Percentiles rank a stretch among this genome's conserved stretches.
Conservation (phyloP, 2,329 filamentous ascomycete genomes). For the Claviceps humidiphila region DNA sequence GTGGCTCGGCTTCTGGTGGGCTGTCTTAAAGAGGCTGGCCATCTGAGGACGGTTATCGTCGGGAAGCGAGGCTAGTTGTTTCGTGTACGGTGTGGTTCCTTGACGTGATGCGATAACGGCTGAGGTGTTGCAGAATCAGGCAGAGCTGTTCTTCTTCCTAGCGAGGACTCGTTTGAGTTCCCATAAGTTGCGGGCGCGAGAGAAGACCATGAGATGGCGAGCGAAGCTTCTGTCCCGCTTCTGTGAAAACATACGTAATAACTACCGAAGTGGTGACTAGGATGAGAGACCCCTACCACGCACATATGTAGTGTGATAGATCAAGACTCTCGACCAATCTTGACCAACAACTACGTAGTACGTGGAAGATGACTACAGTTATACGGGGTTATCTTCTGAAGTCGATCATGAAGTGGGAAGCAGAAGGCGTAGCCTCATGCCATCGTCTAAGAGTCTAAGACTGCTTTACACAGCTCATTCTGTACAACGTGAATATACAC, state of each 20-base stretch:
- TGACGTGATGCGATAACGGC: neutral
- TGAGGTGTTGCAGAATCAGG: neutral
- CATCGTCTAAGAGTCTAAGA: neutral
- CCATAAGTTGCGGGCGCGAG: too few relatives aligned
- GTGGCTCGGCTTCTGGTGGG: neutral
- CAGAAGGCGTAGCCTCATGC: neutral
- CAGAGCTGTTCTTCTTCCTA: neutral
- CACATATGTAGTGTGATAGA: too few relatives aligned
- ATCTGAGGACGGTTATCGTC: slow-evolving; percentile 2
- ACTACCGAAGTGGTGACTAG: too few relatives aligned
- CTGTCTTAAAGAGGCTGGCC: neutral
- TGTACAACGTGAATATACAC: neutral
- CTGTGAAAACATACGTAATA: too few relatives aligned
- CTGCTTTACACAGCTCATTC: neutral
- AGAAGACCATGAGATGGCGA: too few relatives aligned
- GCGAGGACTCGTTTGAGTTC: too few relatives aligned
- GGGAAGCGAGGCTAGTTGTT: slow-evolving; percentile 3
- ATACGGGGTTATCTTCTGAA: neutral
- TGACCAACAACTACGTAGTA: too few relatives aligned
- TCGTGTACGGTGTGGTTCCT: neutral
- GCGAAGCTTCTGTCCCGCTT: too few relatives aligned
- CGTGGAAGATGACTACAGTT: too few relatives aligned
- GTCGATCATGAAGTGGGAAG: slow-evolving; percentile 1
- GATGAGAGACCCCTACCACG: too few relatives aligned
- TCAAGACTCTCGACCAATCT: too few relatives aligned